These are phyloP conservation scores for Lactarius sanguifluus DNA, from an alignment of 768 basidiomycete species.

Conservation along the genomic window DNA sequence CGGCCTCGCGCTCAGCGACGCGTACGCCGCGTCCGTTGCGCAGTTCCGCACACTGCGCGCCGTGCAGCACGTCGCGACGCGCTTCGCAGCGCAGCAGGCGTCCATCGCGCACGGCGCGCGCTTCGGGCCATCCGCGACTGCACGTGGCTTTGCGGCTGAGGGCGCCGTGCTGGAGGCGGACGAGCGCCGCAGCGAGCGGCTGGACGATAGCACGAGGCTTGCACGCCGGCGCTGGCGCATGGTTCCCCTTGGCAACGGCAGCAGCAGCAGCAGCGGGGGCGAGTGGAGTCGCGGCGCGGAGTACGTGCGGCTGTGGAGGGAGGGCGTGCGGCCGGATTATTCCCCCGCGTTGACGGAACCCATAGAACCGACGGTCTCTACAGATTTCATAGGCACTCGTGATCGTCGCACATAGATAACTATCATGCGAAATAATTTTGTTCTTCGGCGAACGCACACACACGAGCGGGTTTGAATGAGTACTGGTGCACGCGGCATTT, in stretches of 20 bases:
- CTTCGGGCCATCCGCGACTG: conserved; percentile 60
- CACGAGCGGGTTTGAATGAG: too few species aligned
- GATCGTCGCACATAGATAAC: neutral
- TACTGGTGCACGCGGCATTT: too few species aligned
- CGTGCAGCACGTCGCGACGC: conserved; percentile 74
- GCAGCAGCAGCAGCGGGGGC: conserved; percentile 23
- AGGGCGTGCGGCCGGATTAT: conserved; percentile 67
- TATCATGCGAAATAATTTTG: neutral
- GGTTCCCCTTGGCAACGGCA: conserved; percentile 31
- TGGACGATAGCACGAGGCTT: conserved; percentile 56
- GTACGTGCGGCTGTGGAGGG: conserved; percentile 71
- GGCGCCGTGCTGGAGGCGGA: conserved; percentile 59
- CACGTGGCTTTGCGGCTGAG: conserved; percentile 60
- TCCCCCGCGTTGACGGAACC: conserved; percentile 51
- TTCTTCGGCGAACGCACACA: too few species aligned
- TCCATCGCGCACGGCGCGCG: conserved; percentile 67
- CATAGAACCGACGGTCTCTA: neutral
- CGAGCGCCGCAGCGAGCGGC: conserved; percentile 53
- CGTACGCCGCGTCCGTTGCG: conserved; percentile 74
- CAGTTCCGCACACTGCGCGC: conserved; percentile 90
- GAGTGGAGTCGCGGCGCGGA: conserved; percentile 74
- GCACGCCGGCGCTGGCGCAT: conserved; percentile 80
- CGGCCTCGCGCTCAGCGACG: conserved; percentile 62
- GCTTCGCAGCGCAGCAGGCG: conserved; percentile 80
- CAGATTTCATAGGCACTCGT: conserved; percentile 19